These are phyloP conservation scores for Aspergillus terreus DNA, from an alignment of 2,329 filamentous ascomycete species.

Conservation along the genomic window DNA sequence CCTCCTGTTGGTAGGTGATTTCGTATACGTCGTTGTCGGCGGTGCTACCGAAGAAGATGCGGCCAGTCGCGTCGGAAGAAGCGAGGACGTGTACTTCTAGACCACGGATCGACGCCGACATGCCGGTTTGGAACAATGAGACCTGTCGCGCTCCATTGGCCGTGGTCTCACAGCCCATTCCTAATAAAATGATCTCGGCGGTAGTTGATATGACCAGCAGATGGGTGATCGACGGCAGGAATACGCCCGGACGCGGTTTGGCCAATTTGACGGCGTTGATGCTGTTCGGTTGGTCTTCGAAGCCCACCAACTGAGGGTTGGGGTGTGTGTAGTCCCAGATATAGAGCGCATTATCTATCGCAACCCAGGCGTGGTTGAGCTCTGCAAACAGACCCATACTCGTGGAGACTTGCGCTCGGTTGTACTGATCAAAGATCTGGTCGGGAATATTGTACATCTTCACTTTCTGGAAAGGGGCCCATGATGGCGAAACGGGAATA, in stretches of 20 bases:
- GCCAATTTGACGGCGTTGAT: conserved; percentile 91
- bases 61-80: conserved; percentile 72
- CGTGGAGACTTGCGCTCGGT: conserved; percentile 80
- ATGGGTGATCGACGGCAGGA: conserved; percentile 79
- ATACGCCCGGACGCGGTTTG: conserved; percentile 79
- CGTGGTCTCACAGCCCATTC: conserved; percentile 65
- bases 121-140: conserved; percentile 80
- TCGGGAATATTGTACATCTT: conserved; percentile 89
- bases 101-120: conserved; percentile 73
- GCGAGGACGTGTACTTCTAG: conserved; percentile 74
- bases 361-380: conserved; percentile 91
- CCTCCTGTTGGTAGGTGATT: conserved; percentile 93
- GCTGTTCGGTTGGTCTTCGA: conserved; percentile 80
- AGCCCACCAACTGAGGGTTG: conserved; percentile 88
- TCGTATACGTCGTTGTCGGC: conserved; percentile 86
- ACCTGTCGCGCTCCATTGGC: conserved; percentile 67
- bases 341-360: conserved; percentile 93
- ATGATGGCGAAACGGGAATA: conserved; percentile 62
- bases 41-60: conserved; percentile 86
- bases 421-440: conserved; percentile 87
- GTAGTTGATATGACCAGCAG: conserved; percentile 86
- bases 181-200: conserved; percentile 80
- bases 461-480: conserved; percentile 85
- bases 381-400: conserved; percentile 93
- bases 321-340: conserved; percentile 95